Conservation (phyloP, 495 filamentous ascomycete genomes). For the Echria macrotheca region DNA sequence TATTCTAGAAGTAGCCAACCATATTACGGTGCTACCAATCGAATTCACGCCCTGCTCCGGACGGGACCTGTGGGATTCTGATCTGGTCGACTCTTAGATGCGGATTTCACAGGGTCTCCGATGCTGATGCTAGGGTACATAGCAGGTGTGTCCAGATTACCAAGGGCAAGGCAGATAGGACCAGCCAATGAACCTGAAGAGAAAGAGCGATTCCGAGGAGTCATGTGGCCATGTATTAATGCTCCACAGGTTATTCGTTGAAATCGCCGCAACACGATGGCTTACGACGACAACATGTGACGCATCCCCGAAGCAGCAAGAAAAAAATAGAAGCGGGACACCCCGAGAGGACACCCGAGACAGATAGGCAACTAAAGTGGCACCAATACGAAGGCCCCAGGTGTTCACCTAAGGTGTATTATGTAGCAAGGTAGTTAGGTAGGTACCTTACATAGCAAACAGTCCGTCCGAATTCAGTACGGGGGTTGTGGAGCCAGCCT, state of each 20-base stretch:
- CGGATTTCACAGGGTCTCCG: background rate
- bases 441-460: background rate
- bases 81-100: background rate
- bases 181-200: slow-evolving; percentile 3
- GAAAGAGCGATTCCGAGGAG: background rate
- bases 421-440: slow-evolving; percentile 2
- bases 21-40: background rate
- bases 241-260: slow-evolving; percentile 1
- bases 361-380: slow-evolving; percentile 2
- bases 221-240: slow-evolving; percentile 3
- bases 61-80: slow-evolving; percentile 1
- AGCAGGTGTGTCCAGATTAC: slow-evolving; percentile 1
- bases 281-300: slow-evolving; percentile 1
- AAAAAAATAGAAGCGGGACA: background rate
- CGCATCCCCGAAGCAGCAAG: slow-evolving; percentile 3
- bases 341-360: too few relatives aligned
- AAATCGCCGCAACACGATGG: background rate
- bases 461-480: slow-evolving; percentile 4
- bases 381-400: background rate
- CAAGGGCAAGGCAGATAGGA: background rate
- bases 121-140: slow-evolving; percentile 3
- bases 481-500: background rate
- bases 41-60: slow-evolving; percentile 2
- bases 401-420: slow-evolving; percentile 3
- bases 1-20: slow-evolving; percentile 3